Percentiles rank a stretch among this genome's conserved stretches.
Evolutionary conservation across 2,329 filamentous ascomycete species (phyloP).

Genomic region (Colletotrichum eremochloae): DNA sequence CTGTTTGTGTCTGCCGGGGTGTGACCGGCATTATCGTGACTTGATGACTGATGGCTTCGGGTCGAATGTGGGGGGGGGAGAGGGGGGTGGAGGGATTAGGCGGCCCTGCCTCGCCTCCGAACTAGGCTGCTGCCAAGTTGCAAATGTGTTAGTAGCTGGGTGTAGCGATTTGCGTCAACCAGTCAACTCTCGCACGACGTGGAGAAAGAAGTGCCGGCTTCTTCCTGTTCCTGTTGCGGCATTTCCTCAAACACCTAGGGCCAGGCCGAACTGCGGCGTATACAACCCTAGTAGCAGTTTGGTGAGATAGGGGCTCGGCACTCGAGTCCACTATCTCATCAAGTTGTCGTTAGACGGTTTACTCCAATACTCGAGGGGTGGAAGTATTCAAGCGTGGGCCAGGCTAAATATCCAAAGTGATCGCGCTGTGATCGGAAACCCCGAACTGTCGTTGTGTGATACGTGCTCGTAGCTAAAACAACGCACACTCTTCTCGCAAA

Average conservation of each 20-base stretch:
- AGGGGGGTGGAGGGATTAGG: not conserved
- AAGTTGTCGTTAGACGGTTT: slow-evolving; percentile 5
- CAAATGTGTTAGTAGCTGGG: not conserved
- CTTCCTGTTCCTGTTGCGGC: slow-evolving; percentile 26
- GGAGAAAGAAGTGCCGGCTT: slow-evolving; percentile 9
- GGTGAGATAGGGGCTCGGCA: slow-evolving; percentile 19
- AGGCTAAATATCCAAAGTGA: slow-evolving; percentile 34
- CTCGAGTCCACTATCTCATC: slow-evolving; percentile 10
- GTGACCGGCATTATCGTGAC: slow-evolving; percentile 1
- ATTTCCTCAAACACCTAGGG: slow-evolving; percentile 26
- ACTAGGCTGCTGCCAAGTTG: not conserved
- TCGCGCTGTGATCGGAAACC: slow-evolving; percentile 2
- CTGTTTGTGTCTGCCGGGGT: slow-evolving; percentile 5
- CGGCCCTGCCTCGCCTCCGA: not conserved
- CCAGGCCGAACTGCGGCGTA: slow-evolving; percentile 31
- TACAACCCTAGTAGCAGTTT: slow-evolving; percentile 18
- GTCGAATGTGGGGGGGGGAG: slow-evolving; percentile 7
- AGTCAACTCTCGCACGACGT: slow-evolving; percentile 7
- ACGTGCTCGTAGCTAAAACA: not conserved
- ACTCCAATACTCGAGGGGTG: slow-evolving; percentile 10
- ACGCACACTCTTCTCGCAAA: slow-evolving; percentile 2
- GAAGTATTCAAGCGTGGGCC: slow-evolving; percentile 33
- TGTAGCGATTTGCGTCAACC: slow-evolving; percentile 13
- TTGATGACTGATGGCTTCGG: not conserved
- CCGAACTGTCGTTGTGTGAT: not conserved